These are phyloP conservation scores for Zizania latifolia DNA, from an alignment of 176 grass and related monocot genomes.

Conservation along the genomic window DNA sequence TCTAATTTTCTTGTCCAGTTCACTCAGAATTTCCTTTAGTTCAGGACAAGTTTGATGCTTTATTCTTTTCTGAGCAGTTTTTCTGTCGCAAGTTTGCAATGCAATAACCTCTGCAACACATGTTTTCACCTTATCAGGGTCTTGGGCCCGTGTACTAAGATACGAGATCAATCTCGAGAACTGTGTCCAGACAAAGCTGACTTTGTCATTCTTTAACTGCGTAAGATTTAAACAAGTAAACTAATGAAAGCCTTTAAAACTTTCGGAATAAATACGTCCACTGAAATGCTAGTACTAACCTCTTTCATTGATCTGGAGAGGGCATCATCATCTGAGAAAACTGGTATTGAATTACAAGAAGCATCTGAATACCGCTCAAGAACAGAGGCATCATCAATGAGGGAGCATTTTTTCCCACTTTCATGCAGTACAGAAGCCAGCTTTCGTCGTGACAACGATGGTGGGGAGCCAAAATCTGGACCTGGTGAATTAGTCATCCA, in stretches of 20 bases:
- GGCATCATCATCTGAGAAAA: conserved; percentile 76
- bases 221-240: conserved; percentile 18
- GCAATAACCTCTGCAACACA: conserved; percentile 72
- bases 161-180: conserved; percentile 73
- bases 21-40: conserved; percentile 61
- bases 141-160: conserved; percentile 45
- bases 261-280: neutral
- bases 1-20: conserved; percentile 62
- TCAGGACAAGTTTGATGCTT: conserved; percentile 47
- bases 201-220: conserved; percentile 76
- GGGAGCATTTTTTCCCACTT: conserved; percentile 62
- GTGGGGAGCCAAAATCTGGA: conserved; percentile 85
- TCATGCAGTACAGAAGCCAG: conserved; percentile 63
- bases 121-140: conserved; percentile 55
- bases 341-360: conserved; percentile 77
- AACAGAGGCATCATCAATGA: conserved; percentile 65
- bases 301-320: conserved; percentile 81
- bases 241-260: conserved; percentile 9
- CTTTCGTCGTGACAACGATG: conserved; percentile 41
- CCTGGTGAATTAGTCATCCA: conserved; percentile 49
- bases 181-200: conserved; percentile 80
- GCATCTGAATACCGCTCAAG: conserved; percentile 80
- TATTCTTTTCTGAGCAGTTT: conserved; percentile 51
- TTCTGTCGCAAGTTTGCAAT: conserved; percentile 67
- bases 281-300: conserved; percentile 34